These are phyloP conservation scores for Pezicula radicicola DNA, from an alignment of 2,329 filamentous ascomycete genomes.

Conservation along the genomic window DNA sequence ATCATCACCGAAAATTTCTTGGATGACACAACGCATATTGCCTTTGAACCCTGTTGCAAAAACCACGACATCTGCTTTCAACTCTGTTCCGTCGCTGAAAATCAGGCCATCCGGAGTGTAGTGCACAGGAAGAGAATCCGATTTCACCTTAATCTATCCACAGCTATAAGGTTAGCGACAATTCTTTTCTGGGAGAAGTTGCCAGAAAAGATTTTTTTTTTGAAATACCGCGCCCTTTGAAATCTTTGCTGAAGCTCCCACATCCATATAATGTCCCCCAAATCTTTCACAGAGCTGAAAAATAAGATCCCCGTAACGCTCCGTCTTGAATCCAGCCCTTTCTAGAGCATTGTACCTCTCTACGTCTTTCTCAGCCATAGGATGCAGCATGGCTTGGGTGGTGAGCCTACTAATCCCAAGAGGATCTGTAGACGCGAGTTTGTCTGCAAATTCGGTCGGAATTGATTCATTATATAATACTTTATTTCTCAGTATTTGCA, in stretches of 20 bases:
- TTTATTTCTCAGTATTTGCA: too few species aligned
- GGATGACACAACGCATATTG: slow-evolving; percentile 46
- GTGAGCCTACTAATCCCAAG: background rate
- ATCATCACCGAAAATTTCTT: slow-evolving; percentile 44
- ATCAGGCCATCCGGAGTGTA: slow-evolving; percentile 16
- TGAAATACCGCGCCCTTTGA: slow-evolving; percentile 47
- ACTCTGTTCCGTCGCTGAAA: slow-evolving; percentile 38
- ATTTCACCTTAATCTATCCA: background rate
- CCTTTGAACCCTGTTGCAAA: slow-evolving; percentile 40
- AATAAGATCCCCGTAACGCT: slow-evolving; percentile 30
- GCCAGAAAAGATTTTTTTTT: too few species aligned
- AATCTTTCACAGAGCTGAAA: slow-evolving; percentile 52
- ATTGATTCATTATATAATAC: background rate
- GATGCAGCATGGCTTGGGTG: too few species aligned
- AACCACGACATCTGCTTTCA: slow-evolving; percentile 48
- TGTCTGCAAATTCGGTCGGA: background rate
- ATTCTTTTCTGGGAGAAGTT: too few species aligned
- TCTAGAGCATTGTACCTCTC: slow-evolving; percentile 1
- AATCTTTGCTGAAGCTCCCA: slow-evolving; percentile 47
- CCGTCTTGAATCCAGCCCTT: background rate
- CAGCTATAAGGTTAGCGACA: too few species aligned
- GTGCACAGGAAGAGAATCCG: background rate
- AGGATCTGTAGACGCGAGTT: background rate
- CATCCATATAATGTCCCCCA: slow-evolving; percentile 54
- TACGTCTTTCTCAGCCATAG: background rate